phyloP scores from a whole-genome alignment of 768 basidiomycete species.

The Hypholoma sublateritium region DNA sequence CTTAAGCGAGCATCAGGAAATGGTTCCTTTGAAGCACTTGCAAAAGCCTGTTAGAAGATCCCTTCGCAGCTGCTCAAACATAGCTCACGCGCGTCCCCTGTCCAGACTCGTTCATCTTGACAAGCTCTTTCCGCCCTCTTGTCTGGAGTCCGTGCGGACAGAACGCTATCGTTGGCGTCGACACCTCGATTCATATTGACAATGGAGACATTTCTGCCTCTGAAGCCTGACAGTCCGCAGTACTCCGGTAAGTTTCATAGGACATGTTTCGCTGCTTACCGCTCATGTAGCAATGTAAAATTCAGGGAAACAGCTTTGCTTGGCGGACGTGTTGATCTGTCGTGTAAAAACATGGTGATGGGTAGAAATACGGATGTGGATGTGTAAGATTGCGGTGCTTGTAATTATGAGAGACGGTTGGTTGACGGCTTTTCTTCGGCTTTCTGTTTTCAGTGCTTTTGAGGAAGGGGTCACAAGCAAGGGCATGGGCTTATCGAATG shows the following conservation, averaged over 20 bases:
- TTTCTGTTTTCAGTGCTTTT: too few species aligned
- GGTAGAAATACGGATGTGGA: background rate
- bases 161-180: constrained; percentile 16
- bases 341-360: background rate
- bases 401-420: too few species aligned
- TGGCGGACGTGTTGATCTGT: constrained; percentile 9
- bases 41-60: constrained; percentile 7
- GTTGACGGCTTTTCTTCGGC: too few species aligned
- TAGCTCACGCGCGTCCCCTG: background rate
- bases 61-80: background rate
- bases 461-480: too few species aligned
- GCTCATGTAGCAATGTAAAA: background rate
- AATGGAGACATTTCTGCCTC: constrained; percentile 15
- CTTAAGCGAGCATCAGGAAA: constrained; percentile 8
- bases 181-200: constrained; percentile 19
- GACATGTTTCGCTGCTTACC: background rate
- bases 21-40: constrained; percentile 13
- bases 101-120: constrained; percentile 2
- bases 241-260: constrained; percentile 17
- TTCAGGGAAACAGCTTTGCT: constrained; percentile 6
- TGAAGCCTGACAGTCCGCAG: constrained; percentile 13
- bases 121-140: constrained; percentile 10
- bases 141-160: constrained; percentile 23
- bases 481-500: too few species aligned
- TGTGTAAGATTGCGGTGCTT: background rate